Conservation (phyloP, 176 grass and related monocot genomes). For the Neostapfia colusana region DNA sequence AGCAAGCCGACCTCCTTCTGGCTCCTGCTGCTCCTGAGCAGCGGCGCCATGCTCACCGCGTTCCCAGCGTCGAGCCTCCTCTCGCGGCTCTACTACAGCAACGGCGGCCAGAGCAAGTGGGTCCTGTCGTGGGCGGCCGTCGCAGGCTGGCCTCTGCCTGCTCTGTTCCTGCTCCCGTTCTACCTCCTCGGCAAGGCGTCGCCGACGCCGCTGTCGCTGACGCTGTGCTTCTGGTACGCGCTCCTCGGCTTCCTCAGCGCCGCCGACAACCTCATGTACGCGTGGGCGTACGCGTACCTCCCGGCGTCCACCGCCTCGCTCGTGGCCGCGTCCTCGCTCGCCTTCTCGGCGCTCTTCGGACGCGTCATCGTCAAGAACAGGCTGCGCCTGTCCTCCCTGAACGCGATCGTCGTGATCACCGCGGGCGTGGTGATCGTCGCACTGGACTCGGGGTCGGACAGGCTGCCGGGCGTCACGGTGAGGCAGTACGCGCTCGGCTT, state of each 20-base stretch:
- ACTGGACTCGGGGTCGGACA: conserved; percentile 71
- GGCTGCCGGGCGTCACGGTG: conserved; percentile 55
- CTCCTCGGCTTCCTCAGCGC: conserved; percentile 83
- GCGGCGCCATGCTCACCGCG: conserved; percentile 66
- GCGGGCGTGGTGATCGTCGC: conserved; percentile 65
- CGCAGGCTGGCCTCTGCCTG: conserved; percentile 73
- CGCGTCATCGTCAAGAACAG: conserved; percentile 68
- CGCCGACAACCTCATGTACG: conserved; percentile 88
- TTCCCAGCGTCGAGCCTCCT: conserved; percentile 82
- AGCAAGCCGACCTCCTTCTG: conserved; percentile 57
- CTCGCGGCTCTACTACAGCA: conserved; percentile 70
- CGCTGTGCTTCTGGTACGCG: conserved; percentile 60
- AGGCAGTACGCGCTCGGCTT: conserved; percentile 71
- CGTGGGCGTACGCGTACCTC: conserved; percentile 84
- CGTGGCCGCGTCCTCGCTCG: conserved; percentile 72
- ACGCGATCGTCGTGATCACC: conserved; percentile 75
- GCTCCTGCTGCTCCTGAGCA: conserved; percentile 45
- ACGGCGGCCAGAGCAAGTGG: conserved; percentile 90
- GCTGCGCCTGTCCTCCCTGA: conserved; percentile 54
- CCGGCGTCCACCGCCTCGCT: conserved; percentile 89
- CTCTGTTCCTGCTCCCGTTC: conserved; percentile 48
- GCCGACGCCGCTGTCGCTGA: conserved; percentile 47
- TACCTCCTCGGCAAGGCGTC: conserved; percentile 48
- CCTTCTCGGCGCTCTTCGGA: conserved; percentile 76
- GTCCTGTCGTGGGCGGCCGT: conserved; percentile 85